Conservation (phyloP, 306 rosid genomes). For the Herpetospermum pedunculosum region DNA sequence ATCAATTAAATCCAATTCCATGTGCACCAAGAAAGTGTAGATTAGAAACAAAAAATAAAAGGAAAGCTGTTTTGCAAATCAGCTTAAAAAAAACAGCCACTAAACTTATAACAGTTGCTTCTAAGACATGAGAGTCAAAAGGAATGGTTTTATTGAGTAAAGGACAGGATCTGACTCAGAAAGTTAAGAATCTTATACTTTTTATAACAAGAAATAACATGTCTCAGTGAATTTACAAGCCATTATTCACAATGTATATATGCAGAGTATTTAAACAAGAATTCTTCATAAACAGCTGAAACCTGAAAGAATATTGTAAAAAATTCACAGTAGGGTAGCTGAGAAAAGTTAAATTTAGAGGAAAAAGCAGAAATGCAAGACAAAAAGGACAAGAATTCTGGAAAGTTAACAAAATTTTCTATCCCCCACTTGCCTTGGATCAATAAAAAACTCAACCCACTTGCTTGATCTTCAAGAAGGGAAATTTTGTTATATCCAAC, state of each 20-base stretch:
- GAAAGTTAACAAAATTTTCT: background rate
- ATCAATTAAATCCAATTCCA: conserved; percentile 4
- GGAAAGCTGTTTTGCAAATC: background rate
- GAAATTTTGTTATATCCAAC: background rate
- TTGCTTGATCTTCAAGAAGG: conserved; percentile 11
- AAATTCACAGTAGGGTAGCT: background rate
- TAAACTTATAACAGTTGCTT: conserved; percentile 7
- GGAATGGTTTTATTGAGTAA: conserved; percentile 29
- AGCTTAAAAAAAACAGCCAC: background rate
- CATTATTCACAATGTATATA: conserved; percentile 24
- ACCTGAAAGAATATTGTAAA: conserved; percentile 8
- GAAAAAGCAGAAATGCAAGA: conserved; percentile 1
- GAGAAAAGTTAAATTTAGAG: conserved; percentile 8
- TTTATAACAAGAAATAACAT: conserved; percentile 23
- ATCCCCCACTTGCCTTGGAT: conserved; percentile 1
- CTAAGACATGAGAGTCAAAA: conserved; percentile 17
- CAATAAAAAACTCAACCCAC: conserved; percentile 8
- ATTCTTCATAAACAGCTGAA: background rate
- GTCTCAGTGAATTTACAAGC: conserved; percentile 14
- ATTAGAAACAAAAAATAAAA: background rate
- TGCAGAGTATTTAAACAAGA: conserved; percentile 18
- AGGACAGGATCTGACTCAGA: conserved; percentile 60
- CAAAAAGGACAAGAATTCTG: background rate
- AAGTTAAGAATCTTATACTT: conserved; percentile 43
- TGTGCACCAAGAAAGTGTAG: background rate